Evolutionary conservation across 441 rosid genomes (phyloP).

Genomic region (Adansonia gregorii): DNA sequence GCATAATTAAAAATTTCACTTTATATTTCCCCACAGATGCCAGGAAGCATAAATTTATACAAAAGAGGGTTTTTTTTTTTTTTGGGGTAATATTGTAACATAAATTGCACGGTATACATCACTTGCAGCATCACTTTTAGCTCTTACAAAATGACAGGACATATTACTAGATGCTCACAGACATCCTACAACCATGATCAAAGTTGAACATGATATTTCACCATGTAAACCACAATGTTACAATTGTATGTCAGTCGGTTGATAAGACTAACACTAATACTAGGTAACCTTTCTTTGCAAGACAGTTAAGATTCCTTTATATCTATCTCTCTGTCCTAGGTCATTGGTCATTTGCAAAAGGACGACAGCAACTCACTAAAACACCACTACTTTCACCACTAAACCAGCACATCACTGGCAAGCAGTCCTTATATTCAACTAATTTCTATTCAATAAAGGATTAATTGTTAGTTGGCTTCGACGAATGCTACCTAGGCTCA

Average conservation of each 20-base stretch:
- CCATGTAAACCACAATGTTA: not conserved
- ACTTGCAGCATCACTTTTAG: not conserved
- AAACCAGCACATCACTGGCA: not conserved
- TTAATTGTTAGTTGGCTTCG: not conserved
- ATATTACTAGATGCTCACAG: not conserved
- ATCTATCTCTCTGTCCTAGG: not conserved
- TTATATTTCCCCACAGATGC: not conserved
- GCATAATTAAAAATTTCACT: not conserved
- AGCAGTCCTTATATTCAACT: not conserved
- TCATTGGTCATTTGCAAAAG: not conserved
- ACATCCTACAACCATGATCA: not conserved
- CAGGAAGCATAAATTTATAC: not conserved
- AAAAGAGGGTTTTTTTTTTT: not conserved
- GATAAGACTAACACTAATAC: not conserved
- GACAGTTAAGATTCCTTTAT: not conserved
- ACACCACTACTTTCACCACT: not conserved
- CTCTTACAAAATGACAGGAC: not conserved
- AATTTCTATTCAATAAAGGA: not conserved
- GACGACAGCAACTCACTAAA: not conserved
- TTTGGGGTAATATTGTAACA: not conserved
- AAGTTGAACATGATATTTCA: constrained; percentile 8
- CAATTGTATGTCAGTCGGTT: not conserved
- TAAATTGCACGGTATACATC: not conserved
- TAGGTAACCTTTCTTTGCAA: not conserved
- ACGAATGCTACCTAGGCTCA: not conserved